Evolutionary conservation across 345 rosid genomes (phyloP), one percentile per base, ranked within the genome.

Genomic region (Pistacia integerrima): DNA sequence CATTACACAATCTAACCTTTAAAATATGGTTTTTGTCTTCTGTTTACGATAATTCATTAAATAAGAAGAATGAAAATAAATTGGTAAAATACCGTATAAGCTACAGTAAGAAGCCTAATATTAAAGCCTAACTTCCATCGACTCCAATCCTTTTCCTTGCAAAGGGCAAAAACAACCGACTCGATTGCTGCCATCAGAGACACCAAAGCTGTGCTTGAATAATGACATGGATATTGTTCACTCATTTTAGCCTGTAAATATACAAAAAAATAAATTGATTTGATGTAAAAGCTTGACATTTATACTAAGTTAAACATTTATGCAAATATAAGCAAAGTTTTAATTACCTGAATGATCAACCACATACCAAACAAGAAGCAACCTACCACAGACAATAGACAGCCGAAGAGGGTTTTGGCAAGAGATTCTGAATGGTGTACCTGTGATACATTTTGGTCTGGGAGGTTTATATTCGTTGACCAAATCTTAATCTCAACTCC

Each of bases 71-170:
- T 66, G 17, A 13, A 54, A 4, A 13, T 8, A 41, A 41, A 41
- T 1, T 8, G 8, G 46, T 41, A 41, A 41, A 0, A 41, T 82
- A 82, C 87, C 75, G 75, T 44, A 38, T 59, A 86, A 4, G 44
- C 46, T 4, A 41, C 67, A 0, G 78, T n/a, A 14, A 77, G 55
- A 0, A 84, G 84, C 16, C 89, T 61, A 30, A 80, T 51, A 41
- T 84, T 69, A 83, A 76, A 84, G 2, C 84, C 82, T 2, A 84
- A 51, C 71, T 74, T 84, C 89, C 87, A 86, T 3, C 74, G 78
- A 17, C 22, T 59, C 77, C 71, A 78, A 54, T 84, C 79, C 20
- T 18, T 64, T 10, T 82, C 83, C 22, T 61, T 6, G 49, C 75
- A 77, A 2, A 84, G 12, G 30, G 78, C 82, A 28, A 68, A 77